Evolutionary conservation across 345 rosid species (phyloP).

Genomic region (Fremontodendron californicum): DNA sequence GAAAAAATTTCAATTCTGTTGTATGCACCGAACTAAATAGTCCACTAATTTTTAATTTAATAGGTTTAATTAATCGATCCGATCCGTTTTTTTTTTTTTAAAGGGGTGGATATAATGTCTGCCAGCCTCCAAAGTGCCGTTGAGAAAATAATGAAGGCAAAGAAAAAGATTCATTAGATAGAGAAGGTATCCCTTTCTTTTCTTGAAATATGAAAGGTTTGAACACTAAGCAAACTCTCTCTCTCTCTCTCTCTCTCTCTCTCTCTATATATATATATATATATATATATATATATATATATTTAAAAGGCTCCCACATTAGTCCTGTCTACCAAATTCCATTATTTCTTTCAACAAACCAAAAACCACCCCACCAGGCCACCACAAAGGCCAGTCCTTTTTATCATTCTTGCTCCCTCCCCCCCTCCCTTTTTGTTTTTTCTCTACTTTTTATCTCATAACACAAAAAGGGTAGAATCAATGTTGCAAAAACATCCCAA

Average conservation of each 20-base stretch:
- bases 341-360: constrained; percentile 20
- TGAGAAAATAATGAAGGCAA: constrained; percentile 17
- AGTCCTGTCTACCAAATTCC: constrained; percentile 12
- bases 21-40: too few relatives aligned
- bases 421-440: neutral
- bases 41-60: too few relatives aligned
- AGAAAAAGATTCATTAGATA: constrained; percentile 21
- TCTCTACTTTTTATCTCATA: too few relatives aligned
- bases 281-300: too few relatives aligned
- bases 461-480: constrained; percentile 18
- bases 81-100: too few relatives aligned
- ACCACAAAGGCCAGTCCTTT: too few relatives aligned
- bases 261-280: too few relatives aligned
- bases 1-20: too few relatives aligned
- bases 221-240: constrained; percentile 35
- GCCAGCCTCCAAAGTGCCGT: constrained; percentile 2
- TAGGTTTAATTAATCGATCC: too few relatives aligned
- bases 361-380: constrained; percentile 9
- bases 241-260: too few relatives aligned
- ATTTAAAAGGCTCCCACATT: constrained; percentile 15
- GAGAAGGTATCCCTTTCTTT: constrained; percentile 52
- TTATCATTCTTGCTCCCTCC: neutral
- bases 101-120: constrained; percentile 1
- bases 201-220: constrained; percentile 36
- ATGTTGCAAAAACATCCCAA: constrained; percentile 50